A percentile compares a stretch with the other conserved stretches of the same genome.
These are phyloP conservation scores for Eimeria maxima DNA, from an alignment of 169 alveolate genomes.

Conservation along the genomic window DNA sequence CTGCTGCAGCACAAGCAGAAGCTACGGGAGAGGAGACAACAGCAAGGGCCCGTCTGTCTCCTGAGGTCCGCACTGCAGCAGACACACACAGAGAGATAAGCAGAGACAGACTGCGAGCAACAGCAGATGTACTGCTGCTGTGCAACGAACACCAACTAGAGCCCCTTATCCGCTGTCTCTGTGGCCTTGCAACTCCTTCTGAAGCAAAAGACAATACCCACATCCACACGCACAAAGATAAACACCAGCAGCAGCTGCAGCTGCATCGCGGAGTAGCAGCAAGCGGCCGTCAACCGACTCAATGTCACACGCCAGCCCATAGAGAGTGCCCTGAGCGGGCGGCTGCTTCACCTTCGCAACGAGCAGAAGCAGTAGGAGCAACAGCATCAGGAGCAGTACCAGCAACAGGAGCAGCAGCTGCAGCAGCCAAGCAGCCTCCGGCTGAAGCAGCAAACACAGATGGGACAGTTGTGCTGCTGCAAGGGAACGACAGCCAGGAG, in stretches of 20 bases:
- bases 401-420: conserved; percentile 12
- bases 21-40: conserved; percentile 39
- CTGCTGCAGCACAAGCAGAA: conserved; percentile 75
- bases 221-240: background rate
- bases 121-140: conserved; percentile 20
- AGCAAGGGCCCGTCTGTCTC: background rate
- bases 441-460: background rate
- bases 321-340: background rate
- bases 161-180: conserved; percentile 48
- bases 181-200: conserved; percentile 16
- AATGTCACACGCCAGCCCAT: background rate
- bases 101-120: conserved; percentile 64
- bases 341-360: background rate
- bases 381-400: conserved; percentile 5
- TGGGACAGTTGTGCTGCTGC: background rate
- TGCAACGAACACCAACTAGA: conserved; percentile 58
- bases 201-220: background rate
- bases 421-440: background rate
- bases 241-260: conserved; percentile 43
- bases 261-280: conserved; percentile 18
- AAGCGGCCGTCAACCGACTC: background rate
- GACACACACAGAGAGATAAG: conserved; percentile 39
- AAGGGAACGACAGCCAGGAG: background rate
- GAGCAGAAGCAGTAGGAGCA: background rate
- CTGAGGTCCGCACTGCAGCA: conserved; percentile 22